Conservation (phyloP, 176 grass and related monocot species). For the Eremochloa ophiuroides region DNA sequence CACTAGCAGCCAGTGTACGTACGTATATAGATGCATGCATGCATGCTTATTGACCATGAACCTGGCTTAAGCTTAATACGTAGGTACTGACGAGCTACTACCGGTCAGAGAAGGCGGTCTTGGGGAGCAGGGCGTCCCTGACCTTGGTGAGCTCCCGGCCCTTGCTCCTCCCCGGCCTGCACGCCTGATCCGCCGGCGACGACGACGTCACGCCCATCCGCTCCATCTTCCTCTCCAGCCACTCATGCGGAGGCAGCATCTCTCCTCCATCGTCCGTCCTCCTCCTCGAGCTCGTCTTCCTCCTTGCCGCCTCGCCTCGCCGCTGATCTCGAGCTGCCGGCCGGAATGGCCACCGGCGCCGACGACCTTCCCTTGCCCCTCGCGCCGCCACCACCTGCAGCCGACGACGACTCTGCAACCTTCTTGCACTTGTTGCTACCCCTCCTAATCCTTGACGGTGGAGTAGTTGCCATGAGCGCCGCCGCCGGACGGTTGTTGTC, state of each 20-base stretch:
- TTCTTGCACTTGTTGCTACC: constrained; percentile 4
- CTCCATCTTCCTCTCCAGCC: constrained; percentile 50
- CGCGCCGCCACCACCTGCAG: not conserved
- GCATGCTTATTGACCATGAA: not conserved
- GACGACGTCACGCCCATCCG: not conserved
- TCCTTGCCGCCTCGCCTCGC: not conserved
- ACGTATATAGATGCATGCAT: not conserved
- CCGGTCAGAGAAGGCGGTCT: constrained; percentile 42
- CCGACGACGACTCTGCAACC: not conserved
- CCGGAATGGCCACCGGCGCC: constrained; percentile 36
- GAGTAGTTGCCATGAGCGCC: not conserved
- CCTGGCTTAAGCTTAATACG: not conserved
- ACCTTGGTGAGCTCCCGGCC: constrained; percentile 41
- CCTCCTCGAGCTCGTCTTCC: not conserved
- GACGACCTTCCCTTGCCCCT: not conserved
- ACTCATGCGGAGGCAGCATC: constrained; percentile 48
- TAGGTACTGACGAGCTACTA: not conserved
- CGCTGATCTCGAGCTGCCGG: not conserved
- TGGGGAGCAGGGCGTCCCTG: constrained; percentile 46
- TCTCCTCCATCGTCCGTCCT: not conserved
- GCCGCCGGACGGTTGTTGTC: not conserved
- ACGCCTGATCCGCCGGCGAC: constrained; percentile 26
- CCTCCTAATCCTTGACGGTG: not conserved
- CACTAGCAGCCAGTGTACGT: too few relatives aligned
- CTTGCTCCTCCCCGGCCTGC: constrained; percentile 26